Conservation (phyloP, 2,329 filamentous ascomycete genomes). For the Thelonectria olida region DNA sequence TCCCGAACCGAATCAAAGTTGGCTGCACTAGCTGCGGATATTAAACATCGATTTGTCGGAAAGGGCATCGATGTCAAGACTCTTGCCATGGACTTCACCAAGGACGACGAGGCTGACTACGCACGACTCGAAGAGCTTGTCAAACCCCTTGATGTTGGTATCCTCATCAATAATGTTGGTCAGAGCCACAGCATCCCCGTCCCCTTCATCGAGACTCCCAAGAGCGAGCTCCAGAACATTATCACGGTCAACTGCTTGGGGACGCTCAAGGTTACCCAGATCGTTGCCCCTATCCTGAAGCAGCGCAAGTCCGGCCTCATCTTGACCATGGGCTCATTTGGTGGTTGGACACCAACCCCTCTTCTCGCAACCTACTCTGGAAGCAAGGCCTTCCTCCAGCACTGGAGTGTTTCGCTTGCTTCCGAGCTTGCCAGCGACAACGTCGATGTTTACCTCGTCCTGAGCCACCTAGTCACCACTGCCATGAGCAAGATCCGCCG, state of each 20-base stretch:
- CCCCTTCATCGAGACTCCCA: slow-evolving; percentile 81
- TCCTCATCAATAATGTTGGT: slow-evolving; percentile 97
- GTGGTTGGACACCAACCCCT: slow-evolving; percentile 89
- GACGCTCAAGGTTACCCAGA: slow-evolving; percentile 87
- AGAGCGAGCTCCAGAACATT: slow-evolving; percentile 86
- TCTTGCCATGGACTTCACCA: slow-evolving; percentile 90
- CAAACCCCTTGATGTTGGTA: slow-evolving; percentile 79
- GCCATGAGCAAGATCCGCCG: slow-evolving; percentile 97
- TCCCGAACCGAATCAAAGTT: slow-evolving; percentile 97
- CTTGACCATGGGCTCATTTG: slow-evolving; percentile 97
- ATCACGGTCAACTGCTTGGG: slow-evolving; percentile 95
- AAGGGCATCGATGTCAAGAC: slow-evolving; percentile 75
- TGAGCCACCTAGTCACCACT: slow-evolving; percentile 92
- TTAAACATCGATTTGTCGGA: slow-evolving; percentile 73
- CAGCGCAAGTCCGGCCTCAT: slow-evolving; percentile 87
- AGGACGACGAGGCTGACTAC: slow-evolving; percentile 84
- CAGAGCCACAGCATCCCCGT: slow-evolving; percentile 94
- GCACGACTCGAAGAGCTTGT: slow-evolving; percentile 74
- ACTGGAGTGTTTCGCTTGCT: slow-evolving; percentile 90
- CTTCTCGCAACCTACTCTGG: slow-evolving; percentile 96
- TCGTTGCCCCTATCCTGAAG: slow-evolving; percentile 85
- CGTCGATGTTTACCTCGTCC: slow-evolving; percentile 88
- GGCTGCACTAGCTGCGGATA: slow-evolving; percentile 77
- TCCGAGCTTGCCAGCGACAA: slow-evolving; percentile 83
- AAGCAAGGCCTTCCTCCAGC: slow-evolving; percentile 96